Evolutionary conservation across 225 moss, liverwort and hornwort genomes (phyloP), one percentile per base, ranked within the genome.

Genomic region (Asterella californica): DNA sequence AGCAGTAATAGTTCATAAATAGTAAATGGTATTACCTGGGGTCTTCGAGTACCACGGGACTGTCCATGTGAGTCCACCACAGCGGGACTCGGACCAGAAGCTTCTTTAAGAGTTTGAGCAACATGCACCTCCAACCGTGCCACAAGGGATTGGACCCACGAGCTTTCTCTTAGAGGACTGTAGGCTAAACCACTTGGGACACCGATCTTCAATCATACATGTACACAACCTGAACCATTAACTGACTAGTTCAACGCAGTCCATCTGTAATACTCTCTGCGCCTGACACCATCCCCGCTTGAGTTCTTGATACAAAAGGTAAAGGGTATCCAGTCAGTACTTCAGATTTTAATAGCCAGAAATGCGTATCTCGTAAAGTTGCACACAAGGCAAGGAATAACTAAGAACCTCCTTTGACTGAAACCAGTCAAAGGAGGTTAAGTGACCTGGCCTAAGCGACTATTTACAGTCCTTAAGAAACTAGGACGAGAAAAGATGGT

Each of bases 231-330:
- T 99, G 97, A 69, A 94, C 87, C 99, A 99, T 99, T 77, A 99
- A 84, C 84, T 99, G 99, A 61, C 92, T 93, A 74, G 99, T 95
- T 77, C 95, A 92, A 82, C 99, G 99, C 78, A 99, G 88, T 68
- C 93, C 92, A 81, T 90, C 95, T 72, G 99, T 99, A 54, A 99
- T 93, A 76, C 91, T 83, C 81, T 93, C 92, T 22, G 95, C 83
- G 76, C 91, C 87, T 86, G 90, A 88, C 27, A 89, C 81, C 88
- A 95, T 90, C 67, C 99, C 99, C 84, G 95, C 99, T 90, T 90
- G 90, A 37, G 99, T 95, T 83, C 96, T 96, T 79, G n/a, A 75
- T 47, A 2, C 50, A 74, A 32, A n/a, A 78, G 37, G 15, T 24
- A 17, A 72, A 70, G 50, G 60, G 27, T 60, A 76, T 57, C 36